Base-by-base conservation (phyloP, 306 rosid genomes). In the Oxytropis ochrocephala region DNA sequence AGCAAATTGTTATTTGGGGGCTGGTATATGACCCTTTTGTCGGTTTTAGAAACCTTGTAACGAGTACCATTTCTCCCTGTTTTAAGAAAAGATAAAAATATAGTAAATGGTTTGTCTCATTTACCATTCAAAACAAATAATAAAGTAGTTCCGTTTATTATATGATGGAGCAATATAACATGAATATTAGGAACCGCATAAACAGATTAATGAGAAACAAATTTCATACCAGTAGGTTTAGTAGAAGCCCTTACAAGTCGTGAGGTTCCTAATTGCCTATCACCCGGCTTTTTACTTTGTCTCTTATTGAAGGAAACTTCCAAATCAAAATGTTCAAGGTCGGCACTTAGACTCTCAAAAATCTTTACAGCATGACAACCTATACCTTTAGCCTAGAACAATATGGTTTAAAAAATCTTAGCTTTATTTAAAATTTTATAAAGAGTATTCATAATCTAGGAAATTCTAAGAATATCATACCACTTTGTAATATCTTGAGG, bases 401-500 rank as follows among this genome's bases (percentile, higher is more conserved):
- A 21, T 8, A 21, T 52, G 10, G 42, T 55, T 16, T 6, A 47
- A 64, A 64, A 61, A 42, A 51, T 2, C 56, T 50, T 30, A 32
- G 32, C 2, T 29, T 19, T 39, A 56, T 32, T 19, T 1, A 30
- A 24, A 39, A 24, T 8, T 48, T 49, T 2, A 38, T 11, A 27
- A 5, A 36, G 30, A 49, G 49, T 27, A 11, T 51, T 18, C 21
- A 18, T 11, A 47, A 50, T 11, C 5, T 67, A 18, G 8, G 9
- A 3, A 29, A 46, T 30, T 47, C 30, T 16, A 14, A 47, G 44
- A 65, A 65, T 5, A 3, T 16, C 78, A 21, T 73, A 78, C 82
- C 78, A 42, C 61, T 73, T 10, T 11, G 27, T 78, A 12, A 58
- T 27, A 4, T 8, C 2, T 38, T n/a, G 74, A 68, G 30, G n/a